Conservation (phyloP, 805 yeast genomes). For the Sungouiozyma intestinalis region DNA sequence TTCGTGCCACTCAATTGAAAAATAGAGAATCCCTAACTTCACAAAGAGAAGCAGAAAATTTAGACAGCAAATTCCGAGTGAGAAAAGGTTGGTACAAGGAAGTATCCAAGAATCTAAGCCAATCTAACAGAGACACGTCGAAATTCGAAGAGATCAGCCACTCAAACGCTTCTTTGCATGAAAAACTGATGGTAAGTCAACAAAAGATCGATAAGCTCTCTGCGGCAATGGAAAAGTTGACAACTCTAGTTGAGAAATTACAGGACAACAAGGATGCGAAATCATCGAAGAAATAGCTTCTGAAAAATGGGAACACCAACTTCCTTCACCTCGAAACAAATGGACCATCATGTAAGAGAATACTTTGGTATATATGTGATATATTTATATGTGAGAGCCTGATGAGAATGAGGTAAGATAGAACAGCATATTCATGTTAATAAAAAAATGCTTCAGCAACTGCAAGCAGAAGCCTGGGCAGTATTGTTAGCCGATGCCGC, state of each 20-base stretch:
- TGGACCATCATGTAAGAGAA: neutral
- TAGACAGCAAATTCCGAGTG: constrained; percentile 59
- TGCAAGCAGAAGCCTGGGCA: constrained; percentile 24
- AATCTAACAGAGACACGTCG: neutral
- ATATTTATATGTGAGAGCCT: neutral
- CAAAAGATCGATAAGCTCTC: constrained; percentile 2
- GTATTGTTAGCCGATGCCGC: constrained; percentile 25
- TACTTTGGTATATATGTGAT: neutral
- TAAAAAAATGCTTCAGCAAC: constrained; percentile 18
- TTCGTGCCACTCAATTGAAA: constrained; percentile 29
- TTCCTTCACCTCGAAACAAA: neutral
- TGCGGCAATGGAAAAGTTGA: constrained; percentile 3
- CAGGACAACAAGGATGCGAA: too few relatives aligned
- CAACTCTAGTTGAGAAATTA: constrained; percentile 1
- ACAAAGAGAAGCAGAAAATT: constrained; percentile 54
- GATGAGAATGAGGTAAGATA: neutral
- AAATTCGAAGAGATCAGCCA: neutral
- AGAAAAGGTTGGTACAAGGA: constrained; percentile 42
- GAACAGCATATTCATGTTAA: too few relatives aligned
- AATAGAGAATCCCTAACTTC: constrained; percentile 28
- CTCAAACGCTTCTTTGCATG: neutral
- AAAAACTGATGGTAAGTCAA: constrained; percentile 1
- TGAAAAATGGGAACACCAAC: too few relatives aligned
- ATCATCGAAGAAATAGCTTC: too few relatives aligned
- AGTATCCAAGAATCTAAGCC: constrained; percentile 28